Base-by-base conservation (phyloP, 2,329 filamentous ascomycete species). In the Neonectria hederae region DNA sequence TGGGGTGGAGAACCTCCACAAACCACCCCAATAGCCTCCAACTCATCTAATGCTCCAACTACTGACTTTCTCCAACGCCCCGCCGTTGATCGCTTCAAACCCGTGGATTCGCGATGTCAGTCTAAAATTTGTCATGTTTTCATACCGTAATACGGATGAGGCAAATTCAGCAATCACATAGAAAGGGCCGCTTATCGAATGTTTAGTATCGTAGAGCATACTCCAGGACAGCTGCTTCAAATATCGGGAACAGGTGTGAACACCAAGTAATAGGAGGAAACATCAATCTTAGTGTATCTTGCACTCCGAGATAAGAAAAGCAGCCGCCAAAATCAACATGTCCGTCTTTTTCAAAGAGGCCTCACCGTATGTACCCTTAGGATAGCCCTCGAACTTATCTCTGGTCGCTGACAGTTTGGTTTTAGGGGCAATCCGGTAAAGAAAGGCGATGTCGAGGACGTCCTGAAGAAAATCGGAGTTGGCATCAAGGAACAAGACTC, bases 271-370 rank as follows among this genome's bases (percentile, higher is more conserved):
- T 52, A 19, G 10, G 14, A 35, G 9, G 7, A 22, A 48, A 4
- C 10, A 24, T 38, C 2, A 13, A 21, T 28, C 1, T 28, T 32
- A 58, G 30, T 21, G 19, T 21, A n/a, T 9, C 26, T 32, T 22
- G 14, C 32, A 14, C 30, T 17, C 11, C 40, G 48, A 58, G 28
- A 61, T 28, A 48, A 48, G 38, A 40, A n/a, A n/a, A 40, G 10
- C 35, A 42, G 9, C 48, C 30, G n/a, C 30, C 26, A 46, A 38
- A 28, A 42, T 52, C 51, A 38, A 67, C 26, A 80, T 80, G 78
- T 80, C 78, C 1, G 78, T 80, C 2, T 79, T 80, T 63, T 80
- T 79, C 70, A 80, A 79, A 19, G 76, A 79, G 11, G 76, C 80
- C 48, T 74, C 75, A 14, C 64, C 70, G 78, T 79, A 68, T 62